Evolutionary conservation across 768 basidiomycete species (phyloP), one percentile per base, ranked within the genome.

Genomic region (Lepiota brunneoincarnata): DNA sequence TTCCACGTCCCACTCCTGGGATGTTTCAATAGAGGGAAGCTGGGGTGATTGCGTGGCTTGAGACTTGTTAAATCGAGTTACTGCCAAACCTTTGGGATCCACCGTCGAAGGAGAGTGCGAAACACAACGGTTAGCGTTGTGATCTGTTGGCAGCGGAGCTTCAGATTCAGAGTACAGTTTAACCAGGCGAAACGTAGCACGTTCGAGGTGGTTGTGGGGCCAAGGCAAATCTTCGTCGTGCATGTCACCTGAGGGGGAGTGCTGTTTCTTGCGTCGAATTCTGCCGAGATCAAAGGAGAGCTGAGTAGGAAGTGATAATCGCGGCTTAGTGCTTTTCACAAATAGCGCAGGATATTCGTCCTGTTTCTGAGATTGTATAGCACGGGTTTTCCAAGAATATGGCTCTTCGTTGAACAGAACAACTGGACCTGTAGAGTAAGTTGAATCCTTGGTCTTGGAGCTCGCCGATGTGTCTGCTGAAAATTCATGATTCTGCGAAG

Each of bases 161-260:
- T 54, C 44, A 20, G 37, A 31, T 31, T 54, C 39, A 4, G 45
- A 47, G 37, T 54, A 54, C 3, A 47, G 28, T 23, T 54, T 48
- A 17, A 54, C 53, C 1, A 54, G 46, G 39, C 53, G 53, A 39
- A 54, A 39, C 11, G 53, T 54, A 15, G 53, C 39, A 17, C 41
- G 53, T 35, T 54, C 53, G n/a, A 48, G 45, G 18, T 41, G 45
- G 36, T 54, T 41, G 17, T 54, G 53, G 9, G 53, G 45, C 53
- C 53, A 54, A 41, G 53, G 45, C 6, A 54, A 38, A 17, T 10
- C n/a, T 40, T 54, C 53, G 7, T 15, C 18, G 15, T 45, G 9
- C 7, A 3, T 15, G 11, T 7, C 18, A 20, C 11, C 3, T 14
- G 23, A 3, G 7, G 28, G 9, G 3, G 12, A 2, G 6, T 20